phyloP scores from a whole-genome alignment of 768 basidiomycete species.

The Xanthoconium purpureum region DNA sequence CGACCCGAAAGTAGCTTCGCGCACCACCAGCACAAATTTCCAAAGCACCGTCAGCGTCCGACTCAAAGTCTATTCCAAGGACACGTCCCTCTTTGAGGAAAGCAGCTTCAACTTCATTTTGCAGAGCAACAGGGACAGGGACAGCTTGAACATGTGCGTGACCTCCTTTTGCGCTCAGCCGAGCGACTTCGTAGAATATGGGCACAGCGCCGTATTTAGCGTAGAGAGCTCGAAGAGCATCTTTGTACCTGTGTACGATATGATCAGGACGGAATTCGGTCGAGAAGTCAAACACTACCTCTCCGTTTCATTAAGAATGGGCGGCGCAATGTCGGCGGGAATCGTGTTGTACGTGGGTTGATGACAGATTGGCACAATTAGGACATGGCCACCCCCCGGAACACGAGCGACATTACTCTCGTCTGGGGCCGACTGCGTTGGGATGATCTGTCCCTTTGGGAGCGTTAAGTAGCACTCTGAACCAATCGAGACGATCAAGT shows the following conservation, averaged over 20 bases:
- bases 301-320: constrained; percentile 79
- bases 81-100: constrained; percentile 70
- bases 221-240: constrained; percentile 68
- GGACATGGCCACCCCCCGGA: constrained; percentile 94
- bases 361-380: constrained; percentile 92
- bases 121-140: constrained; percentile 65
- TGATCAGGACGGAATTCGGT: neutral
- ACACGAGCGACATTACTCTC: constrained; percentile 44
- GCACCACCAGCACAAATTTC: constrained; percentile 47
- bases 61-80: constrained; percentile 71
- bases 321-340: constrained; percentile 68
- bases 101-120: constrained; percentile 61
- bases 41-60: constrained; percentile 63
- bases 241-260: constrained; percentile 60
- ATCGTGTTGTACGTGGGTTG: constrained; percentile 85
- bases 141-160: constrained; percentile 92
- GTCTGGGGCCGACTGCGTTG: constrained; percentile 60
- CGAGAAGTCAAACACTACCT: constrained; percentile 41
- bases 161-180: constrained; percentile 80
- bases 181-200: constrained; percentile 85
- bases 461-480: constrained; percentile 91
- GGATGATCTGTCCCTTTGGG: constrained; percentile 93
- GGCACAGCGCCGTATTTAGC: constrained; percentile 63
- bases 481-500: constrained; percentile 93
- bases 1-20: constrained; percentile 84